These are phyloP conservation scores for Canavalia gladiata DNA, from an alignment of 306 rosid genomes.

Conservation along the genomic window DNA sequence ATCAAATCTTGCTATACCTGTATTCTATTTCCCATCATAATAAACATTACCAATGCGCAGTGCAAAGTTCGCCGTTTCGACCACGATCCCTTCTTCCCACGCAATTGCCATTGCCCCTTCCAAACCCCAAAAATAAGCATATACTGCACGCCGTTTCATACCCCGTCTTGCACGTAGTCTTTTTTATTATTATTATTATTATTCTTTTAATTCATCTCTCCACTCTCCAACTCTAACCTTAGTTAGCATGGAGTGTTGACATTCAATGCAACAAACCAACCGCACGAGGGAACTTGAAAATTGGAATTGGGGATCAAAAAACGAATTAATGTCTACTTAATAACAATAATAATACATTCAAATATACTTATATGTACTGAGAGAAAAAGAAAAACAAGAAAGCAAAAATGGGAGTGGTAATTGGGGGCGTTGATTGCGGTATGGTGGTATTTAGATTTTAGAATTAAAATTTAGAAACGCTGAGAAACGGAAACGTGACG, in stretches of 20 bases:
- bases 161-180: conserved; percentile 73
- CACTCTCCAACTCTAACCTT: background rate
- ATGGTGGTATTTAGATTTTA: background rate
- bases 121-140: conserved; percentile 46
- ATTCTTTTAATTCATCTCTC: conserved; percentile 25
- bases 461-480: conserved; percentile 68
- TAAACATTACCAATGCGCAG: conserved; percentile 62
- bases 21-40: conserved; percentile 32
- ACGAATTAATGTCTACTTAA: conserved; percentile 54
- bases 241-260: background rate
- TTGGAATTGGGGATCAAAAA: conserved; percentile 30
- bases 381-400: background rate
- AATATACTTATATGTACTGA: conserved; percentile 49
- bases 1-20: conserved; percentile 8
- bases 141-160: conserved; percentile 72
- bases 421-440: conserved; percentile 39
- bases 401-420: background rate
- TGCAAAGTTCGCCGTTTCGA: conserved; percentile 66
- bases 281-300: conserved; percentile 59
- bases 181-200: background rate
- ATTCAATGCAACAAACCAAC: conserved; percentile 37
- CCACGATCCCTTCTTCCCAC: conserved; percentile 78
- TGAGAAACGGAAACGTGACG: conserved; percentile 92
- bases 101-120: conserved; percentile 39
- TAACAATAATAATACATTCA: conserved; percentile 25